Evolutionary conservation across 805 yeast genomes (phyloP).

Genomic region (Wickerhamiella vanderwaltii): DNA sequence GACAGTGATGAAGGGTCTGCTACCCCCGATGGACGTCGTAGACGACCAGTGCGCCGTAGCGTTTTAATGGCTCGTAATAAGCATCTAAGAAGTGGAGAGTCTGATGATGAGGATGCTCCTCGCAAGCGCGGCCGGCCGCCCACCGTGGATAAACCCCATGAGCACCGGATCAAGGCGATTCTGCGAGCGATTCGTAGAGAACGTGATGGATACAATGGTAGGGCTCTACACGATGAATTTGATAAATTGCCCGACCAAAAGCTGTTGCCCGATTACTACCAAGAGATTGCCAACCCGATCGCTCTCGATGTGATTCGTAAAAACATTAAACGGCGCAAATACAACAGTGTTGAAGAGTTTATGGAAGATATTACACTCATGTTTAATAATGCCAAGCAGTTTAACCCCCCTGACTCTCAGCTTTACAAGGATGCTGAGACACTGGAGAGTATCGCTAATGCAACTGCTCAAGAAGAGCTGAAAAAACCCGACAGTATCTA

Average conservation of each 20-base stretch:
- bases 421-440: constrained; percentile 49
- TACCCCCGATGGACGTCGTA: constrained; percentile 21
- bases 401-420: constrained; percentile 44
- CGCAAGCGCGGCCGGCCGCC: constrained; percentile 84
- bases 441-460: constrained; percentile 50
- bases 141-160: constrained; percentile 80
- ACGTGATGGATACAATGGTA: constrained; percentile 38
- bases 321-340: constrained; percentile 75
- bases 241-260: constrained; percentile 71
- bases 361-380: constrained; percentile 64
- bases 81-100: constrained; percentile 24
- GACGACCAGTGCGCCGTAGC: constrained; percentile 22
- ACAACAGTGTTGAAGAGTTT: constrained; percentile 61
- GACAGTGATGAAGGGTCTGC: constrained; percentile 22
- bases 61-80: constrained; percentile 18
- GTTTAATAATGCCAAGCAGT: constrained; percentile 61
- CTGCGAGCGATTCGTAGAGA: constrained; percentile 70
- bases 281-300: constrained; percentile 32
- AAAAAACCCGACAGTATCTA: constrained; percentile 73
- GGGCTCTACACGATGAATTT: constrained; percentile 45
- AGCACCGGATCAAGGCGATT: constrained; percentile 79
- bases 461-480: constrained; percentile 51
- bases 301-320: constrained; percentile 45
- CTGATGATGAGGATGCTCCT: constrained; percentile 31
- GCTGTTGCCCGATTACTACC: constrained; percentile 39